Evolutionary conservation across 2,329 filamentous ascomycete species (phyloP), one percentile per base, ranked within the genome.

Genomic region (Fusarium longipes): DNA sequence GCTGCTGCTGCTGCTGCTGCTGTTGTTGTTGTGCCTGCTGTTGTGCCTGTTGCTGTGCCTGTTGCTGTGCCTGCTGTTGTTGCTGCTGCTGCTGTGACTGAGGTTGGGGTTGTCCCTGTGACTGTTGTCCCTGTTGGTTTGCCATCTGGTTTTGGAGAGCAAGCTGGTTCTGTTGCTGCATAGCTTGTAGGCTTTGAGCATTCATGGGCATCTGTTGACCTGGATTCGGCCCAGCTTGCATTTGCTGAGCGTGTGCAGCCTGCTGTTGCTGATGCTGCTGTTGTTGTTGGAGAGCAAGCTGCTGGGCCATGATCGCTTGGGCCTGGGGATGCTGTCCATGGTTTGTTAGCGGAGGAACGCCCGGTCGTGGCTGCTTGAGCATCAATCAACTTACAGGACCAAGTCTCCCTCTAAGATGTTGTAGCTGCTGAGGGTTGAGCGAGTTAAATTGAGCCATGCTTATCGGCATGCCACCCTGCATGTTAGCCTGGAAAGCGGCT

Each of bases 401-500:
- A 77, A 45, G 70, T 67, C 51, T 79, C 78, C 64, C 47, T 33
- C 85, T 79, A 70, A 87, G 81, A 42, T 84, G 82, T 43, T 83
- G 79, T 32, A 86, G 76, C 70, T 87, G 86, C 59, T 85, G 83
- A 22, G 77, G 78, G 44, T 77, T 85, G 74, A 87, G 82, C 71
- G 76, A 77, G 36, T 77, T 85, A 73, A 87, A 82, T 70, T 76
- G 82, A 17, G 57, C 63, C 76, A 88, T 85, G 5, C 80, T 82
- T 74, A 89, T 86, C 33, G 81, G 84, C 70, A 87, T 84, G 18
- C 80, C 75, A 32, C 81, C 82, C 18, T 80, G 79, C 79, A 89
- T 85, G 45, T 83, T 83, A 44, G 77, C 82, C 30, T 83, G 82
- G 70, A 81, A 87, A 56, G 79, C 45, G 20, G n/a, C 81, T 66